These are phyloP conservation scores for Pleurotus eryngii DNA, from an alignment of 768 basidiomycete genomes.

Conservation along the genomic window DNA sequence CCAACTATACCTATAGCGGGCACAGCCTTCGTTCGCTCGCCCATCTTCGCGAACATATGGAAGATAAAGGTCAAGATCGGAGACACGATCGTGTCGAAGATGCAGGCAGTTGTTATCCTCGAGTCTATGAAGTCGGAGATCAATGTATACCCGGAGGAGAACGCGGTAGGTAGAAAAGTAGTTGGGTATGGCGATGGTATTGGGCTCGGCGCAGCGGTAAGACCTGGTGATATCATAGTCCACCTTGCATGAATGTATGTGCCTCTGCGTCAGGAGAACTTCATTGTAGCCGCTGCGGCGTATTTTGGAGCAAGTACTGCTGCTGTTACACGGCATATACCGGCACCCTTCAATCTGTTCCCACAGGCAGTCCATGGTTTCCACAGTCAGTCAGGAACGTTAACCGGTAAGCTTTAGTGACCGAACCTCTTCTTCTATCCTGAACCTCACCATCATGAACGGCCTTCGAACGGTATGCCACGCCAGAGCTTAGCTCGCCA, in stretches of 20 bases:
- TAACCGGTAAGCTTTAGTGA: too few relatives aligned
- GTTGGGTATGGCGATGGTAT: conserved; percentile 36
- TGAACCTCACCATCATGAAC: too few relatives aligned
- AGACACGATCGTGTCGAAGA: conserved; percentile 36
- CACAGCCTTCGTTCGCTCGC: conserved; percentile 21
- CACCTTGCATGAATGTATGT: conserved; percentile 18
- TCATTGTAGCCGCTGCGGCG: too few relatives aligned
- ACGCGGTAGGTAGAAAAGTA: conserved; percentile 42
- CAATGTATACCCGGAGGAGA: conserved; percentile 40
- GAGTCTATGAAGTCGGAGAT: conserved; percentile 72
- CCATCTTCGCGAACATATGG: conserved; percentile 46
- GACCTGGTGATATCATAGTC: conserved; percentile 44
- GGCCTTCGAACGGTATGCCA: too few relatives aligned
- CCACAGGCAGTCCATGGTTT: too few relatives aligned
- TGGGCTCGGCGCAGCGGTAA: conserved; percentile 40
- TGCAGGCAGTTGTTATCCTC: conserved; percentile 45
- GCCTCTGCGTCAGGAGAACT: too few relatives aligned
- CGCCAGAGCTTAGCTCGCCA: too few relatives aligned
- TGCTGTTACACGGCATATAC: too few relatives aligned
- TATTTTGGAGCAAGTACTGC: too few relatives aligned
- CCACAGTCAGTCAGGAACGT: too few relatives aligned
- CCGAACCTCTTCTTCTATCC: too few relatives aligned
- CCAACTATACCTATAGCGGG: conserved; percentile 3
- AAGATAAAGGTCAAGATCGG: conserved; percentile 45
- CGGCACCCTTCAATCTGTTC: too few relatives aligned